A percentile compares a stretch with the other conserved stretches of the same genome.
Evolutionary conservation across 2,329 filamentous ascomycete species (phyloP).

Genomic region (Aspergillus sp.): DNA sequence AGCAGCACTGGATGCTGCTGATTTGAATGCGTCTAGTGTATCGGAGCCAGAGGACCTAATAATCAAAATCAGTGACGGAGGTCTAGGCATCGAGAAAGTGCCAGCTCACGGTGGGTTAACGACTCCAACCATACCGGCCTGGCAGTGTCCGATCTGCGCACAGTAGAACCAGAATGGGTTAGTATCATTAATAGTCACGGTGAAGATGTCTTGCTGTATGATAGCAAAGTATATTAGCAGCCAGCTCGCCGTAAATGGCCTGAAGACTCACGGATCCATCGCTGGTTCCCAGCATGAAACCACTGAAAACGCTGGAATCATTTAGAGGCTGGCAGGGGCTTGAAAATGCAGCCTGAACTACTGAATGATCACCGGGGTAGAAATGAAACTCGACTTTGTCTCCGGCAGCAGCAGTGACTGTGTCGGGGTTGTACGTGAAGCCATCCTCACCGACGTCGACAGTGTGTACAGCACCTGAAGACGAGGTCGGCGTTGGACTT

Average conservation of each 20-base stretch:
- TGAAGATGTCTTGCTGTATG: slow-evolving; percentile 54
- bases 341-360: slow-evolving; percentile 51
- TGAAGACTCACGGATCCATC: neutral
- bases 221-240: no score
- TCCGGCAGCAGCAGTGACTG: slow-evolving; percentile 46
- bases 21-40: no score
- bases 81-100: no score
- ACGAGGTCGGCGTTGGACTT: neutral
- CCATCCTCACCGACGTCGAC: slow-evolving; percentile 47
- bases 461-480: slow-evolving; percentile 28
- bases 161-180: slow-evolving; percentile 80
- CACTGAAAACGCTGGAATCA: slow-evolving; percentile 47
- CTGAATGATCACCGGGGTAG: slow-evolving; percentile 51
- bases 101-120: slow-evolving; percentile 59
- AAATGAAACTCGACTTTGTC: slow-evolving; percentile 57
- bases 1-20: no score
- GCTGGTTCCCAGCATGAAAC: slow-evolving; percentile 33
- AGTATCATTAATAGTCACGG: slow-evolving; percentile 66
- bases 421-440: slow-evolving; percentile 47
- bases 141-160: slow-evolving; percentile 71
- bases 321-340: slow-evolving; percentile 50
- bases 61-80: no score
- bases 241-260: no score
- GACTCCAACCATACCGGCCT: slow-evolving; percentile 72
- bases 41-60: no score